Evolutionary conservation across 1,284 basidiomycete species (phyloP), one percentile per base, ranked within the genome.

Genomic region (Ustilago trichophora): DNA sequence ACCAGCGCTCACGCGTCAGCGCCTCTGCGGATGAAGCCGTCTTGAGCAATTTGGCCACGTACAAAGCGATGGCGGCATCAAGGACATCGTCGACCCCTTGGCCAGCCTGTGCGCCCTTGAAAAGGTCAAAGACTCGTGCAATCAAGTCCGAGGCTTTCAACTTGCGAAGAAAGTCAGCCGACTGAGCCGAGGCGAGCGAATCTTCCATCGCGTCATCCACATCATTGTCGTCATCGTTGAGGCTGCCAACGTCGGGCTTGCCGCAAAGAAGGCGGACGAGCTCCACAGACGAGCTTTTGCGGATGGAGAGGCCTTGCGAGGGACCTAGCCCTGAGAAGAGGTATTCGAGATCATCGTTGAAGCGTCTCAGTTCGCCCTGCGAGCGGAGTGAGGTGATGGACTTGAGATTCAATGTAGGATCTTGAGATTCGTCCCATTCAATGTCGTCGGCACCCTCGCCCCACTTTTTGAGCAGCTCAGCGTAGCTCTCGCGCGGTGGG

Each of bases 341-440:
- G 26, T 70, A 72, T 27, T 72, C 65, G 41, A 72, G 60, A 22
- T 68, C 70, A 33, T 68, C 70, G 36, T 65, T 66, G 58, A 65
- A 73, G 27, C 67, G 62, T 24, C 66, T 47, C 8, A 71, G 57
- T 41, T 70, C 71, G 33, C 64, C 64, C 11, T 37, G 40, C 6
- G 64, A 63, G 11, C 63, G 64, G 15, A 64, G 64, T 6, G 69
- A 67, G 25, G 59, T 68, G 55, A 64, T 67, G 34, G 68, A 71
- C 31, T 62, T 71, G 49, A 71, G 63, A 33, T 64, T 64, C 52
- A 70, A 56, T 16, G 67, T 60, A 3, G 67, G 67, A 19, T 70
- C 60, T 25, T 71, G 68, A 32, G 68, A 71, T 31, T 71, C 63
- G 25, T 71, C 68, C 68, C 63, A 65, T 33, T 71, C 68, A 25